A percentile compares a stretch with the other conserved stretches of the same genome.
phyloP scores from a whole-genome alignment of 441 rosid genomes.

The Adansonia madagascariensis region DNA sequence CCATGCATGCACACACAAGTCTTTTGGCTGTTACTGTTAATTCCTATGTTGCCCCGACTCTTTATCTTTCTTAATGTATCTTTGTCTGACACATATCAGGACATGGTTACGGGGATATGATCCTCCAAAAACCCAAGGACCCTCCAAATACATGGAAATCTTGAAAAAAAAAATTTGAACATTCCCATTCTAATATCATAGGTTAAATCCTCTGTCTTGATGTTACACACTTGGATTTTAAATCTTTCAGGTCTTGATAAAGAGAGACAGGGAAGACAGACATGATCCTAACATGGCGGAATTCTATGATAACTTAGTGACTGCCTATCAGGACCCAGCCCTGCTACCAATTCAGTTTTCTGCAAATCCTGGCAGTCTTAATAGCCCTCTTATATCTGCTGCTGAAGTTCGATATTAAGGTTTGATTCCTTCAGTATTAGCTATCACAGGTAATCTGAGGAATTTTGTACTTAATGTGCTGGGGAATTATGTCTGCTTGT shows the following conservation, averaged over 20 bases:
- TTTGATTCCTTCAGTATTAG: constrained; percentile 5
- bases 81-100: no score
- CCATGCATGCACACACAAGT: background rate
- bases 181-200: no score
- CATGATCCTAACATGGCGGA: constrained; percentile 57
- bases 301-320: constrained; percentile 58
- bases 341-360: constrained; percentile 62
- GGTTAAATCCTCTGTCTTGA: background rate
- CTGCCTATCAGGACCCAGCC: constrained; percentile 85
- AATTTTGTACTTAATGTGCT: background rate
- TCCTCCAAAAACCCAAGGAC: no score
- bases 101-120: no score
- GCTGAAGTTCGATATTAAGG: constrained; percentile 40
- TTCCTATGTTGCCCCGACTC: no score
- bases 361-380: constrained; percentile 53
- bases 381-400: constrained; percentile 67
- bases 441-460: background rate
- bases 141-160: no score
- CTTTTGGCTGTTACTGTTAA: background rate
- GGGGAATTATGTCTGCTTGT: background rate
- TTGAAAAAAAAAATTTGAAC: background rate
- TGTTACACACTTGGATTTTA: background rate
- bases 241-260: constrained; percentile 60
- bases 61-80: no score
- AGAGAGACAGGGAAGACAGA: constrained; percentile 72